phyloP scores from a whole-genome alignment of 1,284 basidiomycete genomes.

The Ustilago esculenta region DNA sequence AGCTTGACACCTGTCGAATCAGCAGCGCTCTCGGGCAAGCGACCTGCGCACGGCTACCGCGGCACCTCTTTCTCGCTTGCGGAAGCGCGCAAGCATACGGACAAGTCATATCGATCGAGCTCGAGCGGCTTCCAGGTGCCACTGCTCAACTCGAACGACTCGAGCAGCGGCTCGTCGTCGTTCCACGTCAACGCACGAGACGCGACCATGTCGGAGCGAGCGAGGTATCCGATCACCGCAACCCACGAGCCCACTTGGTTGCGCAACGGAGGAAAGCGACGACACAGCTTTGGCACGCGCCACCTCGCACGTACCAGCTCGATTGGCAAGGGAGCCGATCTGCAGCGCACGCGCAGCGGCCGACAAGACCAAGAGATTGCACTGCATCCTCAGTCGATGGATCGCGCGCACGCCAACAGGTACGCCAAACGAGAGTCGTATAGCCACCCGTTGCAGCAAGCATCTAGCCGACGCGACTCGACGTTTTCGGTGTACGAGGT shows the following conservation, averaged over 20 bases:
- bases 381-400: conserved; percentile 25
- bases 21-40: conserved; percentile 13
- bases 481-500: conserved; percentile 27
- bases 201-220: conserved; percentile 38
- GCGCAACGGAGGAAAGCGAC: conserved; percentile 1
- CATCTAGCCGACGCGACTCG: conserved; percentile 20
- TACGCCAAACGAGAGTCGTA: conserved; percentile 17
- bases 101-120: conserved; percentile 28
- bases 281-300: conserved; percentile 23
- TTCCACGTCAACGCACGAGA: conserved; percentile 35
- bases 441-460: conserved; percentile 23
- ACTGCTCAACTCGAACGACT: conserved; percentile 32
- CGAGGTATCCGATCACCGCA: conserved; percentile 37
- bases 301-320: conserved; percentile 33
- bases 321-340: conserved; percentile 36
- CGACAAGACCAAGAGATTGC: conserved; percentile 20
- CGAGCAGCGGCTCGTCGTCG: conserved; percentile 40
- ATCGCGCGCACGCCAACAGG: conserved; percentile 18
- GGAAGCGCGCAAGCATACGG: conserved; percentile 30
- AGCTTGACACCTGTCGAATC: conserved; percentile 18
- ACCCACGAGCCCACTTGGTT: conserved; percentile 10
- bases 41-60: conserved; percentile 33
- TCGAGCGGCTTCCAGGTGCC: conserved; percentile 28
- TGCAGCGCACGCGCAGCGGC: conserved; percentile 37
- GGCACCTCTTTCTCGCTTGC: conserved; percentile 38